Base-by-base conservation (phyloP, 306 rosid species). In the Prunus davidiana region DNA sequence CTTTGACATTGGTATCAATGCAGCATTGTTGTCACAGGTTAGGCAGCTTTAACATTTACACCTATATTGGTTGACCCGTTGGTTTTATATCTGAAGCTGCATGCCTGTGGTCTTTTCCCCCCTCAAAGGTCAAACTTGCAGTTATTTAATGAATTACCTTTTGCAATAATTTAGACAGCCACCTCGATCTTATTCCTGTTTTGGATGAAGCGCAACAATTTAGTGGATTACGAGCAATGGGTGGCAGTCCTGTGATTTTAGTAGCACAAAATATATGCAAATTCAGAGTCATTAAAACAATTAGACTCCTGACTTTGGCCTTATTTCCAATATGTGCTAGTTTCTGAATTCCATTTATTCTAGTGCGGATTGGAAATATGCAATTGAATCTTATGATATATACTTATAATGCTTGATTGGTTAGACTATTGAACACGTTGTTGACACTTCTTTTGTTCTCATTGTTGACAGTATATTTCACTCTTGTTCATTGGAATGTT, bases 1-100 rank as follows among this genome's bases (percentile, higher is more conserved):
- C 84, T 95, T 95, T 79, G 99, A 95, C 84, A 95, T 95, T 64
- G 99, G 99, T 82, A 95, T 92, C 81, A 83, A 95, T 78, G 97
- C 91, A n/a, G 85, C 99, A 46, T 76, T 95, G 75, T 81, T 95
- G 61, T 95, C 99, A 69, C 99, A 95, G 98, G 98, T 94, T 79
- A 82, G 89, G 12, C 66, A 45, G 47, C 69, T 61, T 61, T 61
- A 18, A 46, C n/a, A 24, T 38, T 73, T 73, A 61, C 60, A 25
- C 57, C 46, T 45, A 25, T 45, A 60, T 73, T 61, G 5, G 19
- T 62, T 18, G 69, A 64, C 67, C 49, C 12, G 12, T 46, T 27
- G 32, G 45, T 25, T 46, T 57, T 24, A 16, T 72, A 72, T 46
- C 34, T 43, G 16, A 67, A 46, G n/a, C 19, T 14, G 69, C 67